phyloP scores from a whole-genome alignment of 768 basidiomycete species.

The Hydnomerulius pinastri region DNA sequence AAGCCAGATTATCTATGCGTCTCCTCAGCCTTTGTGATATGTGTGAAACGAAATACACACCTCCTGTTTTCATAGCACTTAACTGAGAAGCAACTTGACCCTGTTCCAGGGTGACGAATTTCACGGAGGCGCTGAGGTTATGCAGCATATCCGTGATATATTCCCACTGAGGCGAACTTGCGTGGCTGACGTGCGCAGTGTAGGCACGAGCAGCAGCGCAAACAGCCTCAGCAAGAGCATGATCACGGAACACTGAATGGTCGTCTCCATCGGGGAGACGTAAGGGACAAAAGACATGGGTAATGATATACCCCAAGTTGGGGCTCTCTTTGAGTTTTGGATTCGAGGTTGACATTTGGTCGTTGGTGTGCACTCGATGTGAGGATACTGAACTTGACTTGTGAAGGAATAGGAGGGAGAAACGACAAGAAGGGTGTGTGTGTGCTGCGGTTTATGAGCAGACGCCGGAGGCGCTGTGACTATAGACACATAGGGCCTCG shows the following conservation, averaged over 20 bases:
- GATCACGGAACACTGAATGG: conserved; percentile 20
- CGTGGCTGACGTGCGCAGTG: neutral
- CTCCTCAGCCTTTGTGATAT: neutral
- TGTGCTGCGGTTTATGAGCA: no score
- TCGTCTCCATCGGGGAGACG: conserved; percentile 40
- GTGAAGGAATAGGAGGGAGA: no score
- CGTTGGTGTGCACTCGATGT: no score
- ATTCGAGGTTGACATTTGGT: conserved; percentile 11
- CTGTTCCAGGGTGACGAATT: neutral
- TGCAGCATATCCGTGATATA: conserved; percentile 28
- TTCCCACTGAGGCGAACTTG: conserved; percentile 25
- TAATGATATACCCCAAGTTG: conserved; percentile 31
- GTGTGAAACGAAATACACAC: conserved; percentile 10
- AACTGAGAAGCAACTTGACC: conserved; percentile 20
- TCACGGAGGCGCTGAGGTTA: conserved; percentile 8
- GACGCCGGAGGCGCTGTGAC: no score
- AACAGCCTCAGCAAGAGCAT: conserved; percentile 24
- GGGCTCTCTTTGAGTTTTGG: neutral
- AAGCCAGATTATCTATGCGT: conserved; percentile 39
- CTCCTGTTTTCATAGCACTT: conserved; percentile 16
- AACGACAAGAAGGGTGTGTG: no score
- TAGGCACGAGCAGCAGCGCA: conserved; percentile 23
- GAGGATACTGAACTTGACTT: neutral
- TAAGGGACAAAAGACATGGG: conserved; percentile 45
- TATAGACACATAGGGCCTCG: no score